Conservation (phyloP, 257 asterid genomes). For the Cordia subcordata region DNA sequence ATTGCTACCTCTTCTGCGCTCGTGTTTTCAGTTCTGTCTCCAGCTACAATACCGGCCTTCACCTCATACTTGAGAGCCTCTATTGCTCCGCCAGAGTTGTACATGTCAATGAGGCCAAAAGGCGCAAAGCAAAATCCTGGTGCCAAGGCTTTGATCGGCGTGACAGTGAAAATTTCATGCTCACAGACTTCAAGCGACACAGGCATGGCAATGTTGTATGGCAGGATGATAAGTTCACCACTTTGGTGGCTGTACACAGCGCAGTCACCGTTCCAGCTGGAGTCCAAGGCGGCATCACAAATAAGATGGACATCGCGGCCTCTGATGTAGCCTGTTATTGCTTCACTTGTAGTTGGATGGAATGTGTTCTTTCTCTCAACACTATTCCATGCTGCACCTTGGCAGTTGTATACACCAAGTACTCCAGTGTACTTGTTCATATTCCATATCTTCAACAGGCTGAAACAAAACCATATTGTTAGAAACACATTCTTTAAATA, state of each 20-base stretch:
- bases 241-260: conserved; percentile 51
- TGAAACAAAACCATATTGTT: conserved; percentile 1
- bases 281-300: conserved; percentile 27
- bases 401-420: conserved; percentile 54
- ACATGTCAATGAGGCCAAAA: conserved; percentile 72
- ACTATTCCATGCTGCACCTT: conserved; percentile 63
- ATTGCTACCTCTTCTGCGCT: conserved; percentile 33
- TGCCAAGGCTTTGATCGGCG: conserved; percentile 52
- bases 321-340: conserved; percentile 37
- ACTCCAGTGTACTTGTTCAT: conserved; percentile 45
- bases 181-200: conserved; percentile 32
- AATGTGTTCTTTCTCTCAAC: conserved; percentile 39
- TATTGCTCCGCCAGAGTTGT: conserved; percentile 71
- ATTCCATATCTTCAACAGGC: conserved; percentile 60
- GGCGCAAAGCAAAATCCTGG: conserved; percentile 60
- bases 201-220: background rate
- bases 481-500: background rate
- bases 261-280: conserved; percentile 32
- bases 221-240: conserved; percentile 20
- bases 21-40: conserved; percentile 24
- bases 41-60: conserved; percentile 18
- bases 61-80: conserved; percentile 48
- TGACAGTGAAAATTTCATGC: conserved; percentile 49
- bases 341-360: conserved; percentile 16
- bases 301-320: conserved; percentile 45